phyloP scores from a whole-genome alignment of 2,329 filamentous ascomycete genomes.

The Knufia fluminis region DNA sequence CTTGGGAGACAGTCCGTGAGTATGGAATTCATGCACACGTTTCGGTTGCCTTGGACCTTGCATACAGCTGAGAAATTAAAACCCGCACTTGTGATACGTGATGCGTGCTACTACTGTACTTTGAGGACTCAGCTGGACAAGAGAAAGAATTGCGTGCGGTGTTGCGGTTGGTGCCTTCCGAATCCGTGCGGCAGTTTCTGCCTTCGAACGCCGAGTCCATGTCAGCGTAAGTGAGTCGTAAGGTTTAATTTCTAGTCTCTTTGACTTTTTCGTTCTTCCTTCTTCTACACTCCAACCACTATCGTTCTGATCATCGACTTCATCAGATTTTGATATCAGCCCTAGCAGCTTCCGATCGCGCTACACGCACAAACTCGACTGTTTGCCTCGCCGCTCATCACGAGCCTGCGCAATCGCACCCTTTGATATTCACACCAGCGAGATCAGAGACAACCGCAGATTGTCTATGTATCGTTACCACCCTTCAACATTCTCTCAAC shows the following conservation, averaged over 20 bases:
- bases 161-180: background rate
- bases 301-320: slow-evolving; percentile 15
- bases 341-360: background rate
- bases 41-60: too few species aligned
- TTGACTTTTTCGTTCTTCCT: slow-evolving; percentile 21
- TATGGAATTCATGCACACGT: too few species aligned
- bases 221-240: background rate
- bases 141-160: background rate
- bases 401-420: slow-evolving; percentile 4
- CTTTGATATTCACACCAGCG: background rate
- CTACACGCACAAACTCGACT: background rate
- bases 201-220: background rate
- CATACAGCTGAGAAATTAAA: too few species aligned
- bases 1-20: too few species aligned
- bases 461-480: slow-evolving; percentile 98
- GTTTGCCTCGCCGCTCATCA: slow-evolving; percentile 1
- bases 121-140: too few species aligned
- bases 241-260: slow-evolving; percentile 8
- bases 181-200: background rate
- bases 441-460: slow-evolving; percentile 23
- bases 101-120: too few species aligned
- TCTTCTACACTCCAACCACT: slow-evolving; percentile 15
- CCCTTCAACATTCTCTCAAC: slow-evolving; percentile 89
- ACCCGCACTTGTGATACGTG: too few species aligned
- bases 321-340: slow-evolving; percentile 8